phyloP scores from a whole-genome alignment of 78 protist genomes.

The Dictyostelium capitatum region DNA sequence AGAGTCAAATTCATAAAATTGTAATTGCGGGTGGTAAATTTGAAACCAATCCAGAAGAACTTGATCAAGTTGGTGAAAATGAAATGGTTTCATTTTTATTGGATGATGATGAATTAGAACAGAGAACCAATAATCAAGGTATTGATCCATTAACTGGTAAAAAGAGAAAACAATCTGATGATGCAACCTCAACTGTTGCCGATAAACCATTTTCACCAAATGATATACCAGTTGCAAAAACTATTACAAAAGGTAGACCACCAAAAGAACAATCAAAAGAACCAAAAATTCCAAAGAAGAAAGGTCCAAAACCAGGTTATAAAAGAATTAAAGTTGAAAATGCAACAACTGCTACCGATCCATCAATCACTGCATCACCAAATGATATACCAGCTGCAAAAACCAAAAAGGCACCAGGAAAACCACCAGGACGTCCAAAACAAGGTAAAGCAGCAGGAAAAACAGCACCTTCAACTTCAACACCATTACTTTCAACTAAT shows the following conservation, averaged over 20 bases:
- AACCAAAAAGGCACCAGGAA: constrained; percentile 8
- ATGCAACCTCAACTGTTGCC: neutral
- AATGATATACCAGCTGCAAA: constrained; percentile 57
- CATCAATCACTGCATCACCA: too few species aligned
- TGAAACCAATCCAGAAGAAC: constrained; percentile 33
- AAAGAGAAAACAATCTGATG: constrained; percentile 54
- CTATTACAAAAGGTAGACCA: constrained; percentile 39
- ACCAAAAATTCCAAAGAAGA: constrained; percentile 60
- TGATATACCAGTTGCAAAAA: constrained; percentile 52
- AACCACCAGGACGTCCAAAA: constrained; percentile 18
- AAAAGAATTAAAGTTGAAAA: constrained; percentile 25
- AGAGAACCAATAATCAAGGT: constrained; percentile 23
- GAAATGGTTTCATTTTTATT: constrained; percentile 88
- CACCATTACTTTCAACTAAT: neutral
- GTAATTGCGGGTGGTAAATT: constrained; percentile 93
- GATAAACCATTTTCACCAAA: constrained; percentile 80
- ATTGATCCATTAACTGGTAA: constrained; percentile 51
- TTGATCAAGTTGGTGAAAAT: constrained; percentile 34
- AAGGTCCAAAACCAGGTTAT: constrained; percentile 65
- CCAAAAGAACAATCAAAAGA: constrained; percentile 25
- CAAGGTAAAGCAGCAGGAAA: constrained; percentile 37
- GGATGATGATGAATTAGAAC: constrained; percentile 88
- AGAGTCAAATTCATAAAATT: constrained; percentile 90
- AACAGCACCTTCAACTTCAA: constrained; percentile 37
- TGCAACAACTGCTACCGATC: neutral